These are phyloP conservation scores for Lactifluus hygrophoroides DNA, from an alignment of 768 basidiomycete genomes.

Conservation along the genomic window DNA sequence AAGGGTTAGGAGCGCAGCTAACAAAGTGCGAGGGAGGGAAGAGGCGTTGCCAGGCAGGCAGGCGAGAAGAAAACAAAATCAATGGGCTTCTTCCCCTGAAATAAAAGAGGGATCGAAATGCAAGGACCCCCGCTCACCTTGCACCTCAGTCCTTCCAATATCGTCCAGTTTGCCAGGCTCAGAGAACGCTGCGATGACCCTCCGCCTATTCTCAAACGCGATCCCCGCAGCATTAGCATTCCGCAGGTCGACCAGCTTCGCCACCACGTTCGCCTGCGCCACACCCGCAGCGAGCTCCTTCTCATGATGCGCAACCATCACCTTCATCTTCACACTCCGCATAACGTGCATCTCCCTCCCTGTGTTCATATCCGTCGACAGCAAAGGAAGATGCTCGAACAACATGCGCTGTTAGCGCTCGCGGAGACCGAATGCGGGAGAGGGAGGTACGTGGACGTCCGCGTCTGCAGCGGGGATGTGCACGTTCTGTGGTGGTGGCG, in stretches of 20 bases:
- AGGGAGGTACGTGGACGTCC: slow-evolving; percentile 39
- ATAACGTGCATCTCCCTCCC: neutral
- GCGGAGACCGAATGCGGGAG: too few relatives aligned
- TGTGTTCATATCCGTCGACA: too few relatives aligned
- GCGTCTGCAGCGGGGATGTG: too few relatives aligned
- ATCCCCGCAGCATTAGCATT: slow-evolving; percentile 88
- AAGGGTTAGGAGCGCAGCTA: slow-evolving; percentile 82
- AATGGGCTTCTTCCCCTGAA: neutral
- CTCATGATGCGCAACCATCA: neutral
- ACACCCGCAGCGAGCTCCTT: too few relatives aligned
- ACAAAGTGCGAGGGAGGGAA: neutral
- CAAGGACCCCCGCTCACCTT: too few relatives aligned
- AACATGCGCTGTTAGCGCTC: slow-evolving; percentile 52
- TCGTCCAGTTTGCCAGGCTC: slow-evolving; percentile 51
- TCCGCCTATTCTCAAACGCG: slow-evolving; percentile 80
- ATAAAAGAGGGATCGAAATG: too few relatives aligned
- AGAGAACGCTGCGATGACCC: slow-evolving; percentile 72
- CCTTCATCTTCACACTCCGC: neutral
- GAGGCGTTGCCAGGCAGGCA: neutral
- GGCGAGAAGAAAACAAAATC: neutral
- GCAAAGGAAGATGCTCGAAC: slow-evolving; percentile 59
- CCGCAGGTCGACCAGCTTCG: too few relatives aligned
- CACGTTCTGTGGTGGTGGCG: slow-evolving; percentile 29
- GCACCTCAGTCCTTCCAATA: too few relatives aligned
- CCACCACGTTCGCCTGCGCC: too few relatives aligned